phyloP scores from a whole-genome alignment of 768 basidiomycete species.

The Amyloporia xantha region DNA sequence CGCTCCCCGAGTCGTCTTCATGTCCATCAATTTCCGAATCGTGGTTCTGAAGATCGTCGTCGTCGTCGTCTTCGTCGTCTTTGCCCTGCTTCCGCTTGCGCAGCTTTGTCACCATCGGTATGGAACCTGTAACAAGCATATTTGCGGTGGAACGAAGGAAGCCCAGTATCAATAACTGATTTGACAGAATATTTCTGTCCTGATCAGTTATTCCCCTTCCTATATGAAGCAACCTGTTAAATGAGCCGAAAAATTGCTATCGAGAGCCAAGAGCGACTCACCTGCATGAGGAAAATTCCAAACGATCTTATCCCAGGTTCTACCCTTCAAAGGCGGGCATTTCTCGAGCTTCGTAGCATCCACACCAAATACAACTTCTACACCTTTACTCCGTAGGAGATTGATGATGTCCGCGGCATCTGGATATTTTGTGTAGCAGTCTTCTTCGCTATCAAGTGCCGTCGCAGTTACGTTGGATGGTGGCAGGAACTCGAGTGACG shows the following conservation, averaged over 20 bases:
- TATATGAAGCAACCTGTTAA: slow-evolving; percentile 23
- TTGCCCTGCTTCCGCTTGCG: slow-evolving; percentile 36
- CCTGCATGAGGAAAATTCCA: slow-evolving; percentile 99
- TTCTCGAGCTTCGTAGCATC: slow-evolving; percentile 80
- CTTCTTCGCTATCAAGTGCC: slow-evolving; percentile 72
- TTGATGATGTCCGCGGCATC: slow-evolving; percentile 56
- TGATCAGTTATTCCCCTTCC: slow-evolving; percentile 90
- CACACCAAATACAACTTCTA: slow-evolving; percentile 67
- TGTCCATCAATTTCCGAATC: slow-evolving; percentile 20
- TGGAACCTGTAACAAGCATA: slow-evolving; percentile 50
- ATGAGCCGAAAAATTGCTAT: neutral
- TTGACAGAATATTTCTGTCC: slow-evolving; percentile 85
- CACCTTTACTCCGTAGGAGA: slow-evolving; percentile 50
- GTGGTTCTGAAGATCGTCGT: slow-evolving; percentile 27
- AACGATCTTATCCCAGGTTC: slow-evolving; percentile 70
- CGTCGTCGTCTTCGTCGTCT: slow-evolving; percentile 42
- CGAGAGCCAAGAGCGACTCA: slow-evolving; percentile 26
- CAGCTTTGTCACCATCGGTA: slow-evolving; percentile 35
- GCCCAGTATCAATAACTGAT: slow-evolving; percentile 76
- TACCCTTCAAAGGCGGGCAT: slow-evolving; percentile 46
- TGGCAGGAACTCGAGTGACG: slow-evolving; percentile 44
- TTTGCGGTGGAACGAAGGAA: slow-evolving; percentile 72
- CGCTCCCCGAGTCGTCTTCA: slow-evolving; percentile 7
- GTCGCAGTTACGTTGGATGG: slow-evolving; percentile 76
- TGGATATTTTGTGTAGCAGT: slow-evolving; percentile 79